Base-by-base conservation (phyloP, 306 rosid genomes). In the Ormosia emarginata region DNA sequence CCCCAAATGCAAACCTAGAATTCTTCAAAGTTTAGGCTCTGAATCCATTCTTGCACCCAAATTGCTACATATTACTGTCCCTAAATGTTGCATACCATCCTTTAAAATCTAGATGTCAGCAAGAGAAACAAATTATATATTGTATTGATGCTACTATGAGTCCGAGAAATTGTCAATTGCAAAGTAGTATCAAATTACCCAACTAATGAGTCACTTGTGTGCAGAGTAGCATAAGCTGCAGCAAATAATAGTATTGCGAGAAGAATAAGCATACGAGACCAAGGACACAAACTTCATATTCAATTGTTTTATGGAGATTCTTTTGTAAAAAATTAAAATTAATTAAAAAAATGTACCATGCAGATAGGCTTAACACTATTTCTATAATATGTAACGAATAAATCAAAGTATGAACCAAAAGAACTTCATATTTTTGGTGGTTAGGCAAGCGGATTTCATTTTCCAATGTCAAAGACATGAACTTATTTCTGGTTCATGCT, bases 1-100 rank as follows among this genome's bases (percentile, higher is more conserved):
- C 41, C 62, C 71, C 41, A 86, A 43, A 79, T 49, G 72, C 86
- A 86, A 78, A 95, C 99, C 99, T 30, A 95, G 62, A 75, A 95
- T 86, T 82, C 99, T 91, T 97, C 99, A 95, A 32, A 91, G 85
- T 81, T 93, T 93, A 61, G 99, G 98, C 77, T 95, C 99, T 0
- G 98, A 95, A 87, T 95, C 99, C 99, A 95, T 95, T 88, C 97
- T 91, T 80, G 99, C 92, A 3, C 99, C 99, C 90, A 94, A 86
- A 78, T 88, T 93, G 73, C 96, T 93, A 83, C 99, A 93, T 82
- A 95, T 92, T 69, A 95, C 83, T 88, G 89, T 92, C 71, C 99
- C 98, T 34, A 90, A 93, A 88, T 95, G 99, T 83, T 95, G 94
- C 98, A 95, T 93, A 53, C 98, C 99, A 86, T 95, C 99, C 88